A percentile compares a stretch with the other conserved stretches of the same genome.
Evolutionary conservation across 2,329 filamentous ascomycete genomes (phyloP).

Genomic region (Neofusicoccum ribis): DNA sequence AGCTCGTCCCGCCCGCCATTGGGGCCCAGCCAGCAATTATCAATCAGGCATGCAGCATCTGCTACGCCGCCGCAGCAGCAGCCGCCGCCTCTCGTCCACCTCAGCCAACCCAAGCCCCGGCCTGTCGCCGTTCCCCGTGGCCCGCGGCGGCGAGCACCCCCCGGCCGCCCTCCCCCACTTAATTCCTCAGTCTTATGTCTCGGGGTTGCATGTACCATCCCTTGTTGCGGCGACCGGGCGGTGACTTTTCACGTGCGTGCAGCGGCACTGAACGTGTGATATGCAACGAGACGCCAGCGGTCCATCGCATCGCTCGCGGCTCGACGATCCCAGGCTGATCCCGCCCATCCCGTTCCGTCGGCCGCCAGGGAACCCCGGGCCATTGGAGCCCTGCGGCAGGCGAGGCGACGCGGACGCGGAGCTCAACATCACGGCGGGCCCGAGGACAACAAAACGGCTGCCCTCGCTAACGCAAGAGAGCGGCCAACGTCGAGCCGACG

Average conservation of each 20-base stretch:
- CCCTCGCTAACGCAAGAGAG: not conserved
- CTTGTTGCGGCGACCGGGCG: not conserved
- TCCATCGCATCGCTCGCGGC: not conserved
- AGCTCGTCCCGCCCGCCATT: not conserved
- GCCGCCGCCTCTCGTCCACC: not conserved
- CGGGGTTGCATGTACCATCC: not conserved
- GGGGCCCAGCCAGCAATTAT: not conserved
- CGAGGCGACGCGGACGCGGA: not conserved
- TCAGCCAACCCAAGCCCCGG: not conserved
- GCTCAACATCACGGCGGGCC: not conserved
- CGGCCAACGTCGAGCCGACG: not conserved
- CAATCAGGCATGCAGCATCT: not conserved
- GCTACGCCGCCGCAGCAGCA: not conserved
- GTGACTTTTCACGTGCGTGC: slow-evolving; percentile 7
- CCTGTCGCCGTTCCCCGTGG: not conserved
- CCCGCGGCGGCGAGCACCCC: too few species aligned
- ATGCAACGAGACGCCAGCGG: not conserved
- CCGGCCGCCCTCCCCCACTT: not conserved
- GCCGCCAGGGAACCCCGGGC: not conserved
- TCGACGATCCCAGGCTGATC: slow-evolving; percentile 7
- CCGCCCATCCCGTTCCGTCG: not conserved
- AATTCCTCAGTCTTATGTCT: not conserved
- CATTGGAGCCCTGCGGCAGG: not conserved
- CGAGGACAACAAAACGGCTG: too few species aligned
- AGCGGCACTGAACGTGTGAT: not conserved